phyloP scores from a whole-genome alignment of 306 rosid species.

The Acmispon strigosus region DNA sequence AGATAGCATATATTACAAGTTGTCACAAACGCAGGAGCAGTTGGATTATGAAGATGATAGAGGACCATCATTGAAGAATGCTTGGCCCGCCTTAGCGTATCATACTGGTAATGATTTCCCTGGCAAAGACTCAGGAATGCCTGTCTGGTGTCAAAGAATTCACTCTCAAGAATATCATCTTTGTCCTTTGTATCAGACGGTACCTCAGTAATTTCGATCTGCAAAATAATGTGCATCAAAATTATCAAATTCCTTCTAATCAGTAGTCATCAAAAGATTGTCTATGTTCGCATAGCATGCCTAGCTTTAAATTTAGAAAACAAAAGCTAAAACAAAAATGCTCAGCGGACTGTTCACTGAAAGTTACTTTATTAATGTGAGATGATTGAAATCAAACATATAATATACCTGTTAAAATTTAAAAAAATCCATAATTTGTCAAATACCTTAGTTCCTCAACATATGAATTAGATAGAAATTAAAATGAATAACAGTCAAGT shows the following conservation, averaged over 20 bases:
- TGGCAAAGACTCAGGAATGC: conserved; percentile 98
- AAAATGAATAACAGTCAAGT: neutral
- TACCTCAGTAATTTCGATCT: conserved; percentile 74
- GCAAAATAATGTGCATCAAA: conserved; percentile 12
- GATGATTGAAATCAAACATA: neutral
- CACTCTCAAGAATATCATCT: conserved; percentile 98
- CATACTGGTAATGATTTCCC: conserved; percentile 98
- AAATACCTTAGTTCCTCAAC: neutral
- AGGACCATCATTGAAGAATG: conserved; percentile 99
- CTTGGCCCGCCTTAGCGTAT: conserved; percentile 94
- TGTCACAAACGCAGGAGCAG: conserved; percentile 90
- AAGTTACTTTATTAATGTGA: neutral
- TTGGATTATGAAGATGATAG: conserved; percentile 98
- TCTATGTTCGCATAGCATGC: neutral
- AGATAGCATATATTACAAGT: conserved; percentile 73
- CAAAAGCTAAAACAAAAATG: neutral
- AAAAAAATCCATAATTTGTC: neutral
- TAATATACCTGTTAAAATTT: neutral
- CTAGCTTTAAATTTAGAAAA: neutral
- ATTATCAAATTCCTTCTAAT: neutral
- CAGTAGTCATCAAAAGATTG: neutral
- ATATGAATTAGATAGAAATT: neutral
- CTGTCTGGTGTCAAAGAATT: conserved; percentile 98
- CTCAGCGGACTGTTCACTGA: neutral
- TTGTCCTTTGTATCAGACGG: conserved; percentile 82